These are phyloP conservation scores for Scedosporium aurantiacum DNA, from an alignment of 2,329 filamentous ascomycete species.

Conservation along the genomic window DNA sequence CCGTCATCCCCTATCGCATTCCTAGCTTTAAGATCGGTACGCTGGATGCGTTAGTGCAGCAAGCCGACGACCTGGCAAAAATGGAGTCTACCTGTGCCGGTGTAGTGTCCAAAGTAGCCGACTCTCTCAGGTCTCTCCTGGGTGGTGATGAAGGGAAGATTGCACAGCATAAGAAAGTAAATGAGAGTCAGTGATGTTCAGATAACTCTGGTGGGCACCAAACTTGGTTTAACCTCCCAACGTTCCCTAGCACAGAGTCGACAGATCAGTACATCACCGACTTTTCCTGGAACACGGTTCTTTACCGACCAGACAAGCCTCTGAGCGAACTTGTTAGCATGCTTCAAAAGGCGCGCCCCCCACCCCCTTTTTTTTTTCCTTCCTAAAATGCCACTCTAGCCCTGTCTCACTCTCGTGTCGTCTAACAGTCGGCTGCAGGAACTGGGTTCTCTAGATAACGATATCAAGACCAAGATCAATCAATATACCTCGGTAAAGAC, in stretches of 20 bases:
- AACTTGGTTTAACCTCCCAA: background rate
- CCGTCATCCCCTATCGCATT: constrained; percentile 65
- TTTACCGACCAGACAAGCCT: constrained; percentile 87
- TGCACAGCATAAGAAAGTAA: constrained; percentile 81
- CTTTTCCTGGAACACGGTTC: constrained; percentile 96
- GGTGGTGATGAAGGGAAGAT: constrained; percentile 77
- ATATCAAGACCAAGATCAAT: constrained; percentile 86
- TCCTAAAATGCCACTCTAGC: background rate
- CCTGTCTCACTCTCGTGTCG: background rate
- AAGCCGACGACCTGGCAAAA: constrained; percentile 90
- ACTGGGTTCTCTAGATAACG: constrained; percentile 83
- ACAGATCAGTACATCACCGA: constrained; percentile 82
- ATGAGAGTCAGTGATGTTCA: constrained; percentile 59
- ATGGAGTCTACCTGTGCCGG: constrained; percentile 68
- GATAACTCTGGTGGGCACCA: background rate
- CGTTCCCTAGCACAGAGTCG: constrained; percentile 53
- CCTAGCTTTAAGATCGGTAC: constrained; percentile 98
- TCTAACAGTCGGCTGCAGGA: constrained; percentile 43
- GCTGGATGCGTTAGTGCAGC: constrained; percentile 85
- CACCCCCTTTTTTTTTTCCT: too few relatives aligned
- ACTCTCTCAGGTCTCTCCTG: constrained; percentile 72
- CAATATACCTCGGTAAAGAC: constrained; percentile 91
- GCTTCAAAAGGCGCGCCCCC: constrained; percentile 62
- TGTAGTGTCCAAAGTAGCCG: constrained; percentile 78
- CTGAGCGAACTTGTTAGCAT: constrained; percentile 78